These are phyloP conservation scores for Coleophoma cylindrospora DNA, from an alignment of 2,329 filamentous ascomycete genomes.

Conservation along the genomic window DNA sequence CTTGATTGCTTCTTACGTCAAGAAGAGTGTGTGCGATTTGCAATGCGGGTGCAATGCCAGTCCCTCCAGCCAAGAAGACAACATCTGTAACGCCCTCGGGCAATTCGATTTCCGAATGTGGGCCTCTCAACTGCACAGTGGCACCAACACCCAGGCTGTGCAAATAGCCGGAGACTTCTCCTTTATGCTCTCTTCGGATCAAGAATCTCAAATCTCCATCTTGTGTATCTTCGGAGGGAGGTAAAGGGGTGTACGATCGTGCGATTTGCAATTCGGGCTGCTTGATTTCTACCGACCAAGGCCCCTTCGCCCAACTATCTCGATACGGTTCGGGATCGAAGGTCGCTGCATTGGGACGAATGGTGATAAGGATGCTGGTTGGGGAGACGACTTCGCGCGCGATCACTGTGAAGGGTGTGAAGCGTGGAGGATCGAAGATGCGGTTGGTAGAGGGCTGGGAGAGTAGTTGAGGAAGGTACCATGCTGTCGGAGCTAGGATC, in stretches of 20 bases:
- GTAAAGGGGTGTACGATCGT: conserved; percentile 85
- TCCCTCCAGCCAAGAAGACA: conserved; percentile 86
- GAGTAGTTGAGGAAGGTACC: no score
- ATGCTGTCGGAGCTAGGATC: background rate
- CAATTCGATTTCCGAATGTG: conserved; percentile 63
- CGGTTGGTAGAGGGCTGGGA: background rate
- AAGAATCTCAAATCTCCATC: conserved; percentile 60
- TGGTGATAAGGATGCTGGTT: conserved; percentile 63
- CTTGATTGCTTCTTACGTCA: conserved; percentile 25
- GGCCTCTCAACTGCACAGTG: conserved; percentile 72
- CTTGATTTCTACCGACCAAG: conserved; percentile 90
- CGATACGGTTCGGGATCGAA: conserved; percentile 28
- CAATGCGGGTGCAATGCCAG: conserved; percentile 84
- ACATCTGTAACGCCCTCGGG: conserved; percentile 49
- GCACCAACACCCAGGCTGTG: conserved; percentile 57
- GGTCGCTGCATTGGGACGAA: conserved; percentile 35
- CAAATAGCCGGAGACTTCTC: conserved; percentile 84
- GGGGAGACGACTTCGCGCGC: conserved; percentile 58
- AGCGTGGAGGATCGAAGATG: conserved; percentile 52
- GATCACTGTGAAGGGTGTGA: conserved; percentile 62
- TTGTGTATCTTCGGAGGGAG: conserved; percentile 35
- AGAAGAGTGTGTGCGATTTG: conserved; percentile 68
- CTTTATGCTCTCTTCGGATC: conserved; percentile 71
- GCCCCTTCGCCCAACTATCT: conserved; percentile 53
- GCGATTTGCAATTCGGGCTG: conserved; percentile 93